Evolutionary conservation across 257 asterid species (phyloP), one percentile per base, ranked within the genome.

Genomic region (Solanum clarkiae): DNA sequence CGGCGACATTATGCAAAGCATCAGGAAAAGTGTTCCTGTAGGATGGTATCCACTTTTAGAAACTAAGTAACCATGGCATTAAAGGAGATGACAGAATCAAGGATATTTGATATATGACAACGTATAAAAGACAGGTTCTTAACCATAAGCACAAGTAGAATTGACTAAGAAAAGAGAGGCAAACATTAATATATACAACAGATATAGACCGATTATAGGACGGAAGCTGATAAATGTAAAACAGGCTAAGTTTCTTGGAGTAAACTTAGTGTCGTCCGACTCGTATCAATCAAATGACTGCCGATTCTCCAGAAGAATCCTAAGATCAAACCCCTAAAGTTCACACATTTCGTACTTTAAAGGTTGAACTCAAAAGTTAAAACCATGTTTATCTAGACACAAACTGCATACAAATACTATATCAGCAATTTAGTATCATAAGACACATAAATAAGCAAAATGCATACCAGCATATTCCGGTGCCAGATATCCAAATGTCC

Each of bases 381-480:
- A 24, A 22, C 40, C 81, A 74, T 12, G 59, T 47, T 47, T 75
- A 49, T 49, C 20, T 74, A 44, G 36, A 32, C 32, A 47, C 42
- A 22, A 45, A 47, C 18, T 47, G 40, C 59, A 77, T 26, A 26
- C 82, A 77, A 8, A 17, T 77, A 77, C 7, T 51, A 26, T 15
- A 51, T 26, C 82, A 77, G 16, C 45, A 77, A 77, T 8, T 74
- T 8, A 9, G 63, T 6, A 51, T 77, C 45, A 24, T 26, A 80
- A 57, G 14, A 22, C 59, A 40, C 51, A 15, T 4, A 22, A 32
- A 22, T 3, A 84, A 47, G 15, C 3, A 71, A 63, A 59, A 81
- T 24, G 53, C 79, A 49, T 88, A 96, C 98, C 98, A 89, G 99
- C 99, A 90, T 96, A 96, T 90, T 96, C 99, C 0, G 99, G 99